These are phyloP conservation scores for Punica granatum DNA, from an alignment of 345 rosid species.

Conservation along the genomic window DNA sequence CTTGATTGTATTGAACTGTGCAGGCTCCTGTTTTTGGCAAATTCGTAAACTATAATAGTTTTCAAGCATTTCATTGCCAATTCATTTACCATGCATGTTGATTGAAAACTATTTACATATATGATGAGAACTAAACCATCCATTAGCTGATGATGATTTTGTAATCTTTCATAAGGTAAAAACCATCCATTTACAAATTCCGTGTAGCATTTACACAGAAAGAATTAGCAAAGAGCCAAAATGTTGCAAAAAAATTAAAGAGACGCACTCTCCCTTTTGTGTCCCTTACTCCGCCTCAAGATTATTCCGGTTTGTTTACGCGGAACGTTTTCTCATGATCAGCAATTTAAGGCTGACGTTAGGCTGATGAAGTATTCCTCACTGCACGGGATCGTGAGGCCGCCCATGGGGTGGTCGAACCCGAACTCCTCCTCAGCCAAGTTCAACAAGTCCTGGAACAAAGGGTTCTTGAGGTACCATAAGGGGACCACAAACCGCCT, in stretches of 20 bases:
- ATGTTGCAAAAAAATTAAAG: neutral
- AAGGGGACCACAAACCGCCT: constrained; percentile 66
- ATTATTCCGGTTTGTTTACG: too few relatives aligned
- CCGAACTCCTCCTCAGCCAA: constrained; percentile 75
- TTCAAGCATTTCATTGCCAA: too few relatives aligned
- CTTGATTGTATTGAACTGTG: too few relatives aligned
- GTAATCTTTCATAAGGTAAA: neutral
- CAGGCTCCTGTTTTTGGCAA: too few relatives aligned
- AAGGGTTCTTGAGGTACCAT: constrained; percentile 55
- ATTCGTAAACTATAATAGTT: too few relatives aligned
- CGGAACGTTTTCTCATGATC: constrained; percentile 6
- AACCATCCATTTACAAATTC: neutral
- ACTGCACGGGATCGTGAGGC: constrained; percentile 73
- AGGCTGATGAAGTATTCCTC: constrained; percentile 50
- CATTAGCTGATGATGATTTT: too few relatives aligned
- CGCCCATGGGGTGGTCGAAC: constrained; percentile 71
- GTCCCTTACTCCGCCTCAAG: neutral
- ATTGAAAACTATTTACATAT: too few relatives aligned
- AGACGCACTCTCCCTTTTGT: neutral
- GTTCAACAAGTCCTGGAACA: constrained; percentile 48
- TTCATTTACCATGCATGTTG: too few relatives aligned
- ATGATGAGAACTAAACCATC: too few relatives aligned
- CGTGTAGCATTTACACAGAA: constrained; percentile 1
- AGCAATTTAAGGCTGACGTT: constrained; percentile 35
- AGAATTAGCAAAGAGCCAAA: neutral